Percentiles rank a stretch among this genome's conserved stretches.
These are phyloP conservation scores for Cichorium intybus DNA, from an alignment of 140 eudicot species.

Conservation along the genomic window DNA sequence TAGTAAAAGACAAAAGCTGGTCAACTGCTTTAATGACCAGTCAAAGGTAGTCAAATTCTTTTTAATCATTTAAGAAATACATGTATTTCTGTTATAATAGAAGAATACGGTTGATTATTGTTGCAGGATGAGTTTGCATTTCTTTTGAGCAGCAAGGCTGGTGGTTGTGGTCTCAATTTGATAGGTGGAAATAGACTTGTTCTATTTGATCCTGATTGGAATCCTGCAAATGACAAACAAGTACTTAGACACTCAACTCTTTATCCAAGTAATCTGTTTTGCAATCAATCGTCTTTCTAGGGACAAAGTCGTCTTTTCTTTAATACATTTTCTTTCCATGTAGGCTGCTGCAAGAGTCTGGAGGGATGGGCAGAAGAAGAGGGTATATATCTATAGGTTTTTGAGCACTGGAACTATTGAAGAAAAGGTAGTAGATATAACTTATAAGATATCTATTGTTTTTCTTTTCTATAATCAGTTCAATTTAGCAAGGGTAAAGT, in stretches of 20 bases:
- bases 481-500: slow-evolving; percentile 4
- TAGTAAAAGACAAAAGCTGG: slow-evolving; percentile 97
- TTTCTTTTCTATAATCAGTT: not conserved
- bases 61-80: slow-evolving; percentile 4
- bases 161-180: slow-evolving; percentile 98
- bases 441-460: not conserved
- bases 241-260: slow-evolving; percentile 30
- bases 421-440: slow-evolving; percentile 61
- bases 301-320: slow-evolving; percentile 7
- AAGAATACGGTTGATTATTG: slow-evolving; percentile 1
- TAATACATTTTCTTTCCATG: slow-evolving; percentile 4
- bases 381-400: slow-evolving; percentile 95
- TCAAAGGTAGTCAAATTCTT: slow-evolving; percentile 49
- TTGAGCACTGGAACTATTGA: slow-evolving; percentile 97
- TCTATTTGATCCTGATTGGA: slow-evolving; percentile 99
- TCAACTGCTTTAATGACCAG: slow-evolving; percentile 82
- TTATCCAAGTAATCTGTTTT: not conserved
- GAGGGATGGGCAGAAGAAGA: slow-evolving; percentile 99
- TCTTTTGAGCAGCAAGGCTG: slow-evolving; percentile 99
- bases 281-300: not conserved
- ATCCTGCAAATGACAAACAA: slow-evolving; percentile 99
- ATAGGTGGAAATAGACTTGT: slow-evolving; percentile 97
- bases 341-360: slow-evolving; percentile 99
- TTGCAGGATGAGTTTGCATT: slow-evolving; percentile 97
- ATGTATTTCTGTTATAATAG: too few relatives aligned